Conservation (phyloP, 2,329 filamentous ascomycete species). For the Mycosphaerella sp. region DNA sequence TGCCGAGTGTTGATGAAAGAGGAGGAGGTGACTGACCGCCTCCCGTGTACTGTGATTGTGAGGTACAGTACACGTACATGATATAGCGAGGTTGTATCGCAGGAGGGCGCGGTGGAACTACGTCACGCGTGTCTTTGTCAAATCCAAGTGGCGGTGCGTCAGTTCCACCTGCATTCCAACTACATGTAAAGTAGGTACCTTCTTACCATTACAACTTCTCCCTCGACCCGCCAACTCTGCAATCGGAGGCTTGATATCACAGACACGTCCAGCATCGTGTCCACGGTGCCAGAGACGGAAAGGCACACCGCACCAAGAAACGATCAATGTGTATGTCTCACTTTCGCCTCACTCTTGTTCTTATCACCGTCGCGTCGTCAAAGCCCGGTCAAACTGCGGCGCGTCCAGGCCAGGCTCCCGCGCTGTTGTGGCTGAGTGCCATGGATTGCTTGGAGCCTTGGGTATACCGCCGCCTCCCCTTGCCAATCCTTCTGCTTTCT, state of each 20-base stretch:
- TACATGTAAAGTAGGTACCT: too few relatives aligned
- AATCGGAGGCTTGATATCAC: background rate
- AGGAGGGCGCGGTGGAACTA: too few relatives aligned
- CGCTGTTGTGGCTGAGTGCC: background rate
- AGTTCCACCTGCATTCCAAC: too few relatives aligned
- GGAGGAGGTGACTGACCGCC: too few relatives aligned
- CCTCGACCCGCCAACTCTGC: background rate
- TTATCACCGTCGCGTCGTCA: background rate
- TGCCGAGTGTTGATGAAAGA: too few relatives aligned
- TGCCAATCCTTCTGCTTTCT: background rate
- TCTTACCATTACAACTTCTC: background rate
- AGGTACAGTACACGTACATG: too few relatives aligned
- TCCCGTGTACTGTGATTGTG: too few relatives aligned
- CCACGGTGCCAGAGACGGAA: background rate
- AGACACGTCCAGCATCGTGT: background rate
- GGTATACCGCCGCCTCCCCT: background rate
- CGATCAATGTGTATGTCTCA: conserved; percentile 2
- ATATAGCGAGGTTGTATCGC: too few relatives aligned
- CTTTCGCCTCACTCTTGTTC: too few relatives aligned
- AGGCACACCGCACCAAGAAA: background rate
- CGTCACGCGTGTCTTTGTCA: too few relatives aligned
- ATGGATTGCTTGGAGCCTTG: background rate
- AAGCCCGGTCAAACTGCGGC: background rate
- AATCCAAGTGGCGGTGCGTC: too few relatives aligned
- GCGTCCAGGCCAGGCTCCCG: background rate